Evolutionary conservation across 345 rosid species (phyloP), one percentile per base, ranked within the genome.

Genomic region (Pistacia vera): DNA sequence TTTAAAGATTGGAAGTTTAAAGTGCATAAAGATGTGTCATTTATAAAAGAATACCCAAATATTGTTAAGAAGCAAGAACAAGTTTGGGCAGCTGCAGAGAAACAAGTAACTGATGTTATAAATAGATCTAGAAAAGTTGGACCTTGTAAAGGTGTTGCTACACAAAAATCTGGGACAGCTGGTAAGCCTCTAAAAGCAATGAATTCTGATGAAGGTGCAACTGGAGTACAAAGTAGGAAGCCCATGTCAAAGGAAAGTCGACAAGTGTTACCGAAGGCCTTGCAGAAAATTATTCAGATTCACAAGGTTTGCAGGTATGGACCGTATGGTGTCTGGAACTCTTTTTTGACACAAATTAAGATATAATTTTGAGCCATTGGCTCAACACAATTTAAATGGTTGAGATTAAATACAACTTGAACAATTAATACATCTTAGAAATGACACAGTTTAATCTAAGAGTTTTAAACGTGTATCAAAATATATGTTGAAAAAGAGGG

Each of bases 291-390:
- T 68, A 83, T 95, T 71, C 94, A 87, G 73, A 85, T 75, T 79
- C 90, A 88, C 79, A 95, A 93, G 77, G 98, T 91, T 83, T 95
- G 99, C 96, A 88, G 97, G 98, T 95, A 82, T 25, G 25, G 25
- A 25, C 25, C 25, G 25, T 25, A 25, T 52, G 75, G 35, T 7
- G 38, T 52, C 70, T 6, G 57, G 48, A 46, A 63, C 73, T 70
- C 33, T 63, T 36, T 57, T 8, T 55, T 10, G 44, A 65, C 41
- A 8, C 46, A 30, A 41, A 41, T 41, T 41, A 41, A 6, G 6
- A 41, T 41, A 41, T 41, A 41, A 41, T 41, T 41, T 5, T 41
- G 6, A 30, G 33, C 33, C 33, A 30, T 30, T 30, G 33, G 33
- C 33, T 30, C 33, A 30, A 8, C 46, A 41, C 10, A 7, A 41